Base-by-base conservation (phyloP, 164 flowering plant species). In the Kingdonia uniflora region DNA sequence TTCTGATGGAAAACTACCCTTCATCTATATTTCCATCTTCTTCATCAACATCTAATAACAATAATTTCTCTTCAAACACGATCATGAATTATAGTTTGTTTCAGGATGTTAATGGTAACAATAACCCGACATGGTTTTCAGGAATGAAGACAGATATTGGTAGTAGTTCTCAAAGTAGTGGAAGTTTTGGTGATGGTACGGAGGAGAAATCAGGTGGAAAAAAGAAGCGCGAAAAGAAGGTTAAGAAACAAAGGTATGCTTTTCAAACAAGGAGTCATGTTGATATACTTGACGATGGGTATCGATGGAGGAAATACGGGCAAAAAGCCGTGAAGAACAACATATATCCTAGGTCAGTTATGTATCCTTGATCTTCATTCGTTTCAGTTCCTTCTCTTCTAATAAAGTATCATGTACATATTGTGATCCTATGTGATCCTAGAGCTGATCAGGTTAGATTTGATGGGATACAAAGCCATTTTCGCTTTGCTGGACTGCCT, bases 251-350 rank as follows among this genome's bases (percentile, higher is more conserved):
- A 0, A 76, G 74, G 55, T 71, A 48, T 62, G 97, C 97, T 22
- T 88, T 88, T 44, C 84, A 76, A 52, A 88, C 95, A 1, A 78
- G 80, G 50, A 83, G 95, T 41, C 79, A 81, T 25, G 81, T 85
- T 50, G 97, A 88, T 62, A 76, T 81, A 40, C 79, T 88, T n/a
- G 95, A 88, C 47, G 97, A 88, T 71, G 97, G 97, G 0, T 88
- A 81, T 54, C 62, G 89, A 10, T 88, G 97, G 97, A 80, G 97
- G 62, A 88, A 88, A 57, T 88, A 88, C 52, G 97, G 97, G 0
- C 89, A 88, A 51, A 88, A 88, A 42, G 78, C 81, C 25, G 95
- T 88, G n/a, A 88, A 88, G 71, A 83, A 88, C 70, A 85, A 77
- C 70, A 78, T 72, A 54, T 72, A 70, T 56, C 97, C 97, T 15